Percentiles rank a stretch among this genome's conserved stretches.
phyloP scores from a whole-genome alignment of 2,329 filamentous ascomycete genomes.

The Emmonsia crescens region DNA sequence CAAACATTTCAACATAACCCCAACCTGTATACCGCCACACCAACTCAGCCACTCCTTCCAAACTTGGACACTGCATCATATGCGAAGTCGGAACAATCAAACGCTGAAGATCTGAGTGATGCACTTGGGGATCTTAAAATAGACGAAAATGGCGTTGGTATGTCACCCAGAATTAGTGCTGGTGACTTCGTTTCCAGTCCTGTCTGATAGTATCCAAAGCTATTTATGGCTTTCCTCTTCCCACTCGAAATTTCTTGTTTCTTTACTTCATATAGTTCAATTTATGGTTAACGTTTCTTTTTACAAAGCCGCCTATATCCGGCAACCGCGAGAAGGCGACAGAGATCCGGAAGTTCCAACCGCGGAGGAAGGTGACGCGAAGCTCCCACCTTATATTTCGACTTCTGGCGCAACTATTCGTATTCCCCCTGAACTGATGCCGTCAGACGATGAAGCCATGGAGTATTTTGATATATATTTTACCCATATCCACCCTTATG shows the following conservation, averaged over 20 bases:
- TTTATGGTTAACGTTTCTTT: background rate
- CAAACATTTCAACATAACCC: constrained; percentile 1
- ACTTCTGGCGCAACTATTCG: constrained; percentile 67
- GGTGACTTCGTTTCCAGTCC: background rate
- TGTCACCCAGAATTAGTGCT: background rate
- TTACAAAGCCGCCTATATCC: constrained; percentile 71
- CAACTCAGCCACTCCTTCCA: constrained; percentile 20
- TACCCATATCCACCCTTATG: constrained; percentile 78
- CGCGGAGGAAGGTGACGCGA: constrained; percentile 51
- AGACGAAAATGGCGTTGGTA: constrained; percentile 76
- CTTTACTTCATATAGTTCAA: background rate
- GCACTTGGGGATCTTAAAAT: constrained; percentile 79
- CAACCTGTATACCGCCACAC: background rate
- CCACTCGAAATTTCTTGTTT: constrained; percentile 10
- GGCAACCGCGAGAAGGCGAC: constrained; percentile 45
- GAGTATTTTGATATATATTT: constrained; percentile 90
- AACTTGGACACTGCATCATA: constrained; percentile 37
- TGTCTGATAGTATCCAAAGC: background rate
- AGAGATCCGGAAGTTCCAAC: constrained; percentile 44
- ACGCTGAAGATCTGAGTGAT: constrained; percentile 62
- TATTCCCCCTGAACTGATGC: constrained; percentile 90
- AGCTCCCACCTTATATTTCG: constrained; percentile 56
- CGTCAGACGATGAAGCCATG: constrained; percentile 67
- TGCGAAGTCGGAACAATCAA: constrained; percentile 53
- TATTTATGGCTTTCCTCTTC: background rate